Base-by-base conservation (phyloP, 108 stramenopile genomes). In the Fistulifera pelliculosa region DNA sequence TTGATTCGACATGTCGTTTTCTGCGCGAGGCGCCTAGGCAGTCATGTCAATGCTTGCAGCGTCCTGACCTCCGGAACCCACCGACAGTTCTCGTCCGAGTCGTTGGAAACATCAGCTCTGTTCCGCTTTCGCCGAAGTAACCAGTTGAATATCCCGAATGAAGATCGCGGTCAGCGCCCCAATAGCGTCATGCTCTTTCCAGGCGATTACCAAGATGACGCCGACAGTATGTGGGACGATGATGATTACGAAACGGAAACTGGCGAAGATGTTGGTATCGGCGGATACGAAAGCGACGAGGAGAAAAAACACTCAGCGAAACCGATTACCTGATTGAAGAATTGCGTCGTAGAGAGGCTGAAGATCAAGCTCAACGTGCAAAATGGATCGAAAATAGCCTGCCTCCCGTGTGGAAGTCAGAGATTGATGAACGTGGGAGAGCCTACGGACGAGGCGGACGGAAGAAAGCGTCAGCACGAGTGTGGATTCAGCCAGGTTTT, bases 361-460 rank as follows among this genome's bases (percentile, higher is more conserved):
- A 84, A 52, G 69, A 77, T 61, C 67, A 77, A 16, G 81, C 66
- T 13, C 60, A 77, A 25, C 75, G 74, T 62, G 45, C 66, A 41
- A 69, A 75, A 45, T 89, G 88, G 88, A 65, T 77, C 13, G 66
- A 85, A 49, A 82, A 79, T 44, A 64, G 81, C 42, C 67, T 68
- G 40, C 68, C 84, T 27, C 73, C 75, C 1, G 74, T 80, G 18
- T 71, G 83, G 41, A 50, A 61, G 12, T 58, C 75, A 16, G 70
- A 80, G 40, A 82, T 90, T 52, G 95, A 96, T 56, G 80, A 75
- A 39, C 66, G 79, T 5, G 96, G 94, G 14, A 71, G 94, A n/a
- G 76, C 94, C 0, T 96, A 90, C 65, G 98, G 90, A 17, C 77
- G 88, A 4, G 98, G 98, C 27, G 77, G 93, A 24, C 90, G 96